Percentiles rank a stretch among this genome's conserved stretches.
These are phyloP conservation scores for Cenococcum geophilum DNA, from an alignment of 495 filamentous ascomycete genomes.

Conservation along the genomic window DNA sequence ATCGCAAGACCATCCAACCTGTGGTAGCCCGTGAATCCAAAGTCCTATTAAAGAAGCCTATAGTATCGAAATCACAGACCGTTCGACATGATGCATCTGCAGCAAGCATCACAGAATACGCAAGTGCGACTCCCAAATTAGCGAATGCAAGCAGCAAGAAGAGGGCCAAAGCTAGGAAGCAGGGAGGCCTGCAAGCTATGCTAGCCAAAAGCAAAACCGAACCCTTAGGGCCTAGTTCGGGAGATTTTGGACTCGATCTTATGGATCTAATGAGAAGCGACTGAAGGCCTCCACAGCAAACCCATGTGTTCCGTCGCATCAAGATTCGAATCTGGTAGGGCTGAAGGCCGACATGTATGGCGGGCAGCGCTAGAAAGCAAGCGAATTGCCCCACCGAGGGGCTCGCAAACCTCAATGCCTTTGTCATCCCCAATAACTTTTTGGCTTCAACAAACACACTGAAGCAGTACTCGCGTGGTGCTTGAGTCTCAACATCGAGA, in stretches of 20 bases:
- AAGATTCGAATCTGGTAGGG: background rate
- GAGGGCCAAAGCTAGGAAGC: constrained; percentile 53
- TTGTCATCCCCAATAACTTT: too few relatives aligned
- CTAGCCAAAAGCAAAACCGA: constrained; percentile 48
- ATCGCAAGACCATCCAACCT: constrained; percentile 20
- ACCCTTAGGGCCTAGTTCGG: constrained; percentile 10
- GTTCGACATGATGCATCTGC: background rate
- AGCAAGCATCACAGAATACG: background rate
- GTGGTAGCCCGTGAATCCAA: constrained; percentile 14
- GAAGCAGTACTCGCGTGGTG: too few relatives aligned
- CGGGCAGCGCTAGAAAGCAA: background rate
- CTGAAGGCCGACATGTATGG: background rate
- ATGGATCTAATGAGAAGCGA: constrained; percentile 52
- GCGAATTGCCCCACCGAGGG: constrained; percentile 6
- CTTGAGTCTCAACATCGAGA: background rate
- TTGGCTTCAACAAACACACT: too few relatives aligned
- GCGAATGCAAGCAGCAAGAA: constrained; percentile 55
- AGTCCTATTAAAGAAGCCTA: background rate
- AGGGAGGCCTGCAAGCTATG: constrained; percentile 53
- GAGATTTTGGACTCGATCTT: constrained; percentile 45
- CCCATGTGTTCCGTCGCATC: background rate
- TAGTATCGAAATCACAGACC: background rate
- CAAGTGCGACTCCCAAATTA: constrained; percentile 13
- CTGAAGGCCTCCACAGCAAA: background rate
- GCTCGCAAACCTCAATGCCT: background rate